Base-by-base conservation (phyloP, 495 filamentous ascomycete species). In the Lichenothelia convexa region DNA sequence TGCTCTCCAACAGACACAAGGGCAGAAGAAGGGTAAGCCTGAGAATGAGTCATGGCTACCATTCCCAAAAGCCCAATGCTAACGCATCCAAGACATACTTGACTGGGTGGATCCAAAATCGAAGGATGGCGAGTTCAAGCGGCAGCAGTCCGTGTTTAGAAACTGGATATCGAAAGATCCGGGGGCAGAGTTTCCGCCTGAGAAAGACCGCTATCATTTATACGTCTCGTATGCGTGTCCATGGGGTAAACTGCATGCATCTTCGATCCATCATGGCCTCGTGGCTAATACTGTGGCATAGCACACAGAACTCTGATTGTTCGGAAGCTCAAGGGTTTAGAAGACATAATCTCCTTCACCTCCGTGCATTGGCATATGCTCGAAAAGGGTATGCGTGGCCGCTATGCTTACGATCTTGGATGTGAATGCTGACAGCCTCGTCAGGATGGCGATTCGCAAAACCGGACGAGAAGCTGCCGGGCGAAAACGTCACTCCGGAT, bases 61-160 rank as follows among this genome's bases (percentile, higher is more conserved):
- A n/a, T n/a, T n/a, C n/a, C n/a, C n/a, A n/a, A n/a, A n/a, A n/a
- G n/a, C n/a, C n/a, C n/a, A 36, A n/a, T n/a, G n/a, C n/a, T n/a
- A n/a, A n/a, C n/a, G n/a, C n/a, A n/a, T n/a, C n/a, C n/a, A 51
- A 13, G 16, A 22, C 34, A 89, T 93, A 53, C 85, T 82, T 20
- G 67, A 86, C 47, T 93, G 83, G 83, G 84, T 84, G 13, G 60
- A 67, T 17, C 74, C 73, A 23, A 59, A 60, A 38, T 78, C 84
- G 57, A 76, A 70, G 42, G 67, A 71, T 1, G 86, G 86, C 58
- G 85, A 93, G 57, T 94, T 91, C 73, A 91, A 89, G 60, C 76
- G 52, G 41, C 60, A 63, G 40, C 41, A 47, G 1, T 58, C 59
- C 20, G 46, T 50, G 22, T 66, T 66, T 40, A 50, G 57, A 22